These are phyloP conservation scores for Ophiostoma angusticollis DNA, from an alignment of 2,329 filamentous ascomycete species.

Conservation along the genomic window DNA sequence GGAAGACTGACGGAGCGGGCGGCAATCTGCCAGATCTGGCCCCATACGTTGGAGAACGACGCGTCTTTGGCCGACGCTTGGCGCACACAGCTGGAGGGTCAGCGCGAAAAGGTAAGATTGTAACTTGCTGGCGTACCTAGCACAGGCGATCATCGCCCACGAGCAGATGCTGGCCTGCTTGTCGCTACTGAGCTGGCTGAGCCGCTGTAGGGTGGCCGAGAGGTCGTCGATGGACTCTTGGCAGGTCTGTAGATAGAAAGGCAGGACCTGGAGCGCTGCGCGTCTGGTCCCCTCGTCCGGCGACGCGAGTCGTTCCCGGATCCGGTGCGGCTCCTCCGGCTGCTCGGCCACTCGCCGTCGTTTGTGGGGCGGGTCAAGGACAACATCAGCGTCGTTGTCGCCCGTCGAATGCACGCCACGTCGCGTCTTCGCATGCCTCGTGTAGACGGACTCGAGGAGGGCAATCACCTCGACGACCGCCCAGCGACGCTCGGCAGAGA, in stretches of 20 bases:
- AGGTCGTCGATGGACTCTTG: slow-evolving; percentile 39
- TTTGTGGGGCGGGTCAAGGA: slow-evolving; percentile 38
- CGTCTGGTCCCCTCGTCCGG: slow-evolving; percentile 30
- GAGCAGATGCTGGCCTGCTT: slow-evolving; percentile 55
- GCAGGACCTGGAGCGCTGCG: slow-evolving; percentile 43
- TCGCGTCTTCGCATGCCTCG: slow-evolving; percentile 16
- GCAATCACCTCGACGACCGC: slow-evolving; percentile 45
- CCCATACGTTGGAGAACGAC: slow-evolving; percentile 45
- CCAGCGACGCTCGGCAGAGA: slow-evolving; percentile 47
- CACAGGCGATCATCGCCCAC: slow-evolving; percentile 76
- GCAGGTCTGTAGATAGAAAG: slow-evolving; percentile 39
- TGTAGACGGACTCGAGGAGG: slow-evolving; percentile 39
- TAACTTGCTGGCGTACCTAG: slow-evolving; percentile 44
- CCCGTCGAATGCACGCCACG: too few species aligned
- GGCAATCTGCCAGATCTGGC: slow-evolving; percentile 62
- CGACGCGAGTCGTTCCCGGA: slow-evolving; percentile 36
- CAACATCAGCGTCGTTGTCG: slow-evolving; percentile 13
- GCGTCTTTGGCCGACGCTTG: slow-evolving; percentile 27
- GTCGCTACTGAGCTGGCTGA: slow-evolving; percentile 50
- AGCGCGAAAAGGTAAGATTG: too few species aligned
- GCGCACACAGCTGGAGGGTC: slow-evolving; percentile 31
- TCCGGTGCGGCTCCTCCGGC: slow-evolving; percentile 34
- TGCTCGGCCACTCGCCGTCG: slow-evolving; percentile 33
- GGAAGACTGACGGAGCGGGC: slow-evolving; percentile 57
- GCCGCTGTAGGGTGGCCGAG: slow-evolving; percentile 40